Evolutionary conservation across 352 stramenopile genomes (phyloP).

Genomic region (Peronospora belbahrii): DNA sequence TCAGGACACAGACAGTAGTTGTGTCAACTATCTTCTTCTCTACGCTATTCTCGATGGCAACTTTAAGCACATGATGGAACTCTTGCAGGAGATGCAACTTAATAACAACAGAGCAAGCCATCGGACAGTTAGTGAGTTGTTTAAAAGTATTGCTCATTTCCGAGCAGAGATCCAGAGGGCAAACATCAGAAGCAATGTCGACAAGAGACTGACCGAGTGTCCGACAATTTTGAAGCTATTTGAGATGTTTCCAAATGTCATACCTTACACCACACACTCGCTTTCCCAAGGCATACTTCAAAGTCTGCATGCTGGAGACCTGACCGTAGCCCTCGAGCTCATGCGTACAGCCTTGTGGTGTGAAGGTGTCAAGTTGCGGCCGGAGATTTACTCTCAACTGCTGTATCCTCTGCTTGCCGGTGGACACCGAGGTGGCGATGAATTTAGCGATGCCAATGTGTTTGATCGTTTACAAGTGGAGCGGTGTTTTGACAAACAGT

Average conservation of each 20-base stretch:
- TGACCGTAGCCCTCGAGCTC: slow-evolving; percentile 35
- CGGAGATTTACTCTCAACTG: slow-evolving; percentile 59
- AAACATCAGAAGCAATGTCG: slow-evolving; percentile 4
- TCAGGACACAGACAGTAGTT: slow-evolving; percentile 38
- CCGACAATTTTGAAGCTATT: slow-evolving; percentile 53
- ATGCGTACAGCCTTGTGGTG: slow-evolving; percentile 37
- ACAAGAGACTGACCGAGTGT: slow-evolving; percentile 31
- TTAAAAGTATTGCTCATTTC: slow-evolving; percentile 49
- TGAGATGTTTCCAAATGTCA: slow-evolving; percentile 43
- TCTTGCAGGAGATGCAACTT: slow-evolving; percentile 70
- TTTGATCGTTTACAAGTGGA: slow-evolving; percentile 47
- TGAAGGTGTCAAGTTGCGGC: slow-evolving; percentile 33
- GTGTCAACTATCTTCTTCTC: slow-evolving; percentile 56
- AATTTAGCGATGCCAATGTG: slow-evolving; percentile 27
- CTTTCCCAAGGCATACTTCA: slow-evolving; percentile 41
- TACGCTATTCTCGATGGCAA: slow-evolving; percentile 61
- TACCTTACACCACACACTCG: slow-evolving; percentile 44
- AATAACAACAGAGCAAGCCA: slow-evolving; percentile 45
- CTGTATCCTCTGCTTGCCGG: slow-evolving; percentile 51
- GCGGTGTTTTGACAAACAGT: slow-evolving; percentile 47
- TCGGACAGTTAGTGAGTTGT: slow-evolving; percentile 35
- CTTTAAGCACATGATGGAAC: slow-evolving; percentile 66
- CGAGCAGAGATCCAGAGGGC: slow-evolving; percentile 13
- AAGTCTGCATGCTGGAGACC: slow-evolving; percentile 39
- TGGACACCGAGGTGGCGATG: slow-evolving; percentile 16